A percentile compares a stretch with the other conserved stretches of the same genome.
These are phyloP conservation scores for Fusarium agapanthi DNA, from an alignment of 2,329 filamentous ascomycete genomes.

Conservation along the genomic window DNA sequence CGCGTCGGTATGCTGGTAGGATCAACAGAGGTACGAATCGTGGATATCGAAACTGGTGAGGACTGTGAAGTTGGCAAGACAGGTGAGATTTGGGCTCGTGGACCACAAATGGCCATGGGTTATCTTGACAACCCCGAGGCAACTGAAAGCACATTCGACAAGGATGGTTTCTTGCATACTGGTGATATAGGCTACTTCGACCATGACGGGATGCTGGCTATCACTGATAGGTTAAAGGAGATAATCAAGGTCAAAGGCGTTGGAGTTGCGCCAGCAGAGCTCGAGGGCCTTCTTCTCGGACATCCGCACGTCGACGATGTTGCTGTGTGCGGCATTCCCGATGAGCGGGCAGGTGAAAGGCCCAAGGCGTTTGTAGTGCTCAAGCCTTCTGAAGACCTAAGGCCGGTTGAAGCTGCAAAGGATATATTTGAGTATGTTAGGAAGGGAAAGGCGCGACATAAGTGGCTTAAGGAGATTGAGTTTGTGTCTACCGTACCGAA, in stretches of 20 bases:
- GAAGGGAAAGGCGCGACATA: neutral
- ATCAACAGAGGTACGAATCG: slow-evolving; percentile 74
- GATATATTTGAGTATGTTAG: neutral
- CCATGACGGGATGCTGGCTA: neutral
- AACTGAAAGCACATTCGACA: neutral
- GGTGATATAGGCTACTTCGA: slow-evolving; percentile 2
- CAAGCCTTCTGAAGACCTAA: neutral
- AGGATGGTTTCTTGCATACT: neutral
- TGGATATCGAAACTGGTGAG: slow-evolving; percentile 66
- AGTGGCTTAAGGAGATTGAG: slow-evolving; percentile 13
- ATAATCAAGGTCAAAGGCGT: slow-evolving; percentile 19
- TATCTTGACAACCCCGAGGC: neutral
- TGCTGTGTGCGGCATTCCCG: neutral
- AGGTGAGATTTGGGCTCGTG: slow-evolving; percentile 45
- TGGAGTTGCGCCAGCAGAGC: slow-evolving; percentile 5
- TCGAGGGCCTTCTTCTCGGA: neutral
- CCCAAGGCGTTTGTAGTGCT: slow-evolving; percentile 5
- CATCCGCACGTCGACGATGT: neutral
- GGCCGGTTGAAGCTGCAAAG: neutral
- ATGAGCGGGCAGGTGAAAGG: neutral
- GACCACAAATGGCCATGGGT: neutral
- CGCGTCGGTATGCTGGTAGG: slow-evolving; percentile 45
- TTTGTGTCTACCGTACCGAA: slow-evolving; percentile 2
- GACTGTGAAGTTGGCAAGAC: slow-evolving; percentile 69
- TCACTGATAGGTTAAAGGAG: slow-evolving; percentile 4